Evolutionary conservation across 2,329 filamentous ascomycete species (phyloP), one percentile per base, ranked within the genome.

Genomic region (Ilyonectria mors-panacis): DNA sequence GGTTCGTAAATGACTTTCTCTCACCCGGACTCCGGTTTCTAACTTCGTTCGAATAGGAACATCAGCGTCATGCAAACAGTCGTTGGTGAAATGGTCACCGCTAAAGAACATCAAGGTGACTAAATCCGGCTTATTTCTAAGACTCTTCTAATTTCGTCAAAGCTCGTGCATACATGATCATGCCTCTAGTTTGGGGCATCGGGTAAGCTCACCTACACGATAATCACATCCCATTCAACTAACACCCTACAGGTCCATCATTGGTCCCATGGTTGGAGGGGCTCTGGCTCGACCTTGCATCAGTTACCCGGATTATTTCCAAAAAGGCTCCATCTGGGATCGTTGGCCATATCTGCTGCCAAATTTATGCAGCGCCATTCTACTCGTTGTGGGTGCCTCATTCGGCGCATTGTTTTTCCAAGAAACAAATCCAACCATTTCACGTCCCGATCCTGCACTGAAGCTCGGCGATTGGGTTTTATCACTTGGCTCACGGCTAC

Each of bases 181-280:
- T 99, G 94, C 96, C 96, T 6, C 94, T 97, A 79, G 94, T 98
- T 26, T 99, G 96, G 96, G 97, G 95, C 78, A 87, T 98, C 76
- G 96, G 96, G 86, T 94, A 85, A 82, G 86, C 82, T 19, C 56
- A 17, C 57, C 9, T 35, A 9, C 42, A 17, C 8, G 26, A 35
- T 23, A 44, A 47, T 44, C 45, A 26, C 26, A 17, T 26, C 30
- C n/a, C 26, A 54, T 45, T 33, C 28, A 59, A 63, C 78, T 80
- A 68, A 79, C 74, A 78, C 74, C 10, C 74, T 33, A 63, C 76
- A 94, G 92, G 74, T 97, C 95, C 26, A 97, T 98, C 74, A 87
- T 98, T 73, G 96, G 96, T 35, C 95, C 95, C 53, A 93, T 93
- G 78, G 92, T 98, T 77, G 96, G 96, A 77, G 96, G 96, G 74